These are phyloP conservation scores for Pythium oligandrum DNA, from an alignment of 352 stramenopile species.

Conservation along the genomic window DNA sequence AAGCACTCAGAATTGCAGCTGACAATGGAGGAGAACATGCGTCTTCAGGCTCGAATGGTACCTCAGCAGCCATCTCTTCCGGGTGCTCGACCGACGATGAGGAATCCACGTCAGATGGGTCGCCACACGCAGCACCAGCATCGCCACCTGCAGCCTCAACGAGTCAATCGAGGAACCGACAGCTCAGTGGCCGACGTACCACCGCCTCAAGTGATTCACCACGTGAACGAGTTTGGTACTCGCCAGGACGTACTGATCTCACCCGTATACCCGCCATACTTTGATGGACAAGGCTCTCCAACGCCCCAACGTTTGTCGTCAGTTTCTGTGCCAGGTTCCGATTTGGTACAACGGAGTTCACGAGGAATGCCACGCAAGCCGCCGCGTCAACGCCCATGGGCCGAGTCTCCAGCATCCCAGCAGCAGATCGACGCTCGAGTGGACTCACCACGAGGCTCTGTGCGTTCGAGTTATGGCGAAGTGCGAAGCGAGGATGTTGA, in stretches of 20 bases:
- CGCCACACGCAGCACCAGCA: neutral
- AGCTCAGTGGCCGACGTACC: neutral
- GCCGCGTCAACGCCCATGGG: neutral
- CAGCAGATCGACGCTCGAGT: neutral
- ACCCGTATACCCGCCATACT: conserved; percentile 46
- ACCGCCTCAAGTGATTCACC: conserved; percentile 40
- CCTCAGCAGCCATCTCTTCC: neutral
- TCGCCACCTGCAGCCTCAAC: neutral
- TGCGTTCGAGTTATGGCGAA: no score
- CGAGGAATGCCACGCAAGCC: conserved; percentile 8
- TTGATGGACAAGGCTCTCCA: conserved; percentile 3
- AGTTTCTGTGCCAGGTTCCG: conserved; percentile 2
- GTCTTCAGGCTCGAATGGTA: neutral
- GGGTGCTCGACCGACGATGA: no score
- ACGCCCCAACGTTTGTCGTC: conserved; percentile 6
- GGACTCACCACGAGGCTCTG: no score
- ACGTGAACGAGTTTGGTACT: conserved; percentile 66
- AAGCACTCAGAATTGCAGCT: conserved; percentile 25
- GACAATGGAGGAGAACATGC: conserved; percentile 10
- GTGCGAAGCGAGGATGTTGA: no score
- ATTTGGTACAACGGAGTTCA: conserved; percentile 4
- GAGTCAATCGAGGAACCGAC: neutral
- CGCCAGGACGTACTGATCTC: conserved; percentile 57
- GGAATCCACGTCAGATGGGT: neutral
- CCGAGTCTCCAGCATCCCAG: conserved; percentile 2